A percentile compares a stretch with the other conserved stretches of the same genome.
phyloP scores from a whole-genome alignment of 192 early-diverging fungal species.

The Mortierella alpina region DNA sequence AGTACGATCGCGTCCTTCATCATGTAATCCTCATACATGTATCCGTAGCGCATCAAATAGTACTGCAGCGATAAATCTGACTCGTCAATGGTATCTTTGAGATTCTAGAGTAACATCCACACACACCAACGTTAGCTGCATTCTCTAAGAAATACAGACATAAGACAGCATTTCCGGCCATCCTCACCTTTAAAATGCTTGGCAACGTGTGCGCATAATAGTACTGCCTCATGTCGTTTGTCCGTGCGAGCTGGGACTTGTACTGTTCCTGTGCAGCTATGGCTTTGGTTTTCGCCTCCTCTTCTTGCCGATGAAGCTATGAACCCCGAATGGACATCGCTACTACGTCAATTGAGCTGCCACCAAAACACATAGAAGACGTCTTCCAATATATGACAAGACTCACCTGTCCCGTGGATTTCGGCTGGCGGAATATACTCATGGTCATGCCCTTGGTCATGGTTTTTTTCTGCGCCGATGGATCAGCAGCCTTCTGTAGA shows the following conservation, averaged over 20 bases:
- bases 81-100: conserved; percentile 88
- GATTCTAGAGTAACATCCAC: conserved; percentile 49
- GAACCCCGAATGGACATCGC: not conserved
- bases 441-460: conserved; percentile 59
- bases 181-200: conserved; percentile 77
- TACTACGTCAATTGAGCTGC: not conserved
- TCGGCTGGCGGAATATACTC: conserved; percentile 63
- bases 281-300: conserved; percentile 89
- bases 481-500: conserved; percentile 63
- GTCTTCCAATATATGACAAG: not conserved
- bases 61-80: conserved; percentile 85
- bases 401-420: conserved; percentile 70
- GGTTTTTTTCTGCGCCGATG: conserved; percentile 54
- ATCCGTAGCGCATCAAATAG: conserved; percentile 82
- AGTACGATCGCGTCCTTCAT: conserved; percentile 58
- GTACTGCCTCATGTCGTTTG: conserved; percentile 79
- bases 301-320: conserved; percentile 81
- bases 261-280: conserved; percentile 85
- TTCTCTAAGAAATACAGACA: conserved; percentile 21
- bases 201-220: conserved; percentile 88
- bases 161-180: not conserved
- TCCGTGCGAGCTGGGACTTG: conserved; percentile 78
- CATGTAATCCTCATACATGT: conserved; percentile 81
- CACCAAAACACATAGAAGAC: not conserved
- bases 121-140: not conserved